Conservation (phyloP, 768 basidiomycete species). For the Rubroboletus satanas region DNA sequence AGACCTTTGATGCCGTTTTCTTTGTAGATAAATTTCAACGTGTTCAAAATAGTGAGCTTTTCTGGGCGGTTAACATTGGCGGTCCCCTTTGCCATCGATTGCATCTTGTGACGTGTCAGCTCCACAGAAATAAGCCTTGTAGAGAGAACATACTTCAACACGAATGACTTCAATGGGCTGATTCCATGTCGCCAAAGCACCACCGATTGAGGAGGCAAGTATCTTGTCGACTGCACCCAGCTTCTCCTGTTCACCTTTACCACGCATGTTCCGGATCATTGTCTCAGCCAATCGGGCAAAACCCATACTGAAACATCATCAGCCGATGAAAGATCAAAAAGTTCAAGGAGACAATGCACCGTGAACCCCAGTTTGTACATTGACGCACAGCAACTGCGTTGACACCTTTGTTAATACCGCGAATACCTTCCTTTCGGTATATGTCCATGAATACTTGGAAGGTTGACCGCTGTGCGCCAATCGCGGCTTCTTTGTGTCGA, state of each 20-base stretch:
- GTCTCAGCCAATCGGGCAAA: conserved; percentile 91
- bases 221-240: conserved; percentile 84
- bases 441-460: conserved; percentile 95
- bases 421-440: conserved; percentile 87
- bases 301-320: conserved; percentile 66
- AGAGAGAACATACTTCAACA: conserved; percentile 63
- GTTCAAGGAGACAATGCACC: conserved; percentile 43
- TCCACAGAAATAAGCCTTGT: not conserved
- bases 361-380: conserved; percentile 91
- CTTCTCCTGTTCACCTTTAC: conserved; percentile 73
- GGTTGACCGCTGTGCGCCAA: conserved; percentile 85
- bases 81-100: conserved; percentile 91
- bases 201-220: conserved; percentile 80
- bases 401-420: conserved; percentile 98
- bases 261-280: conserved; percentile 69
- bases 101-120: conserved; percentile 64
- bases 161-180: conserved; percentile 98
- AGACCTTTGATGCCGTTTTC: conserved; percentile 96
- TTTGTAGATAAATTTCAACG: conserved; percentile 89
- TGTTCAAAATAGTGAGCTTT: conserved; percentile 90
- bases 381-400: conserved; percentile 91
- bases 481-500: conserved; percentile 83
- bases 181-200: conserved; percentile 98
- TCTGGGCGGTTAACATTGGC: conserved; percentile 75
- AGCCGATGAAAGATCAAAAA: not conserved